phyloP scores from a whole-genome alignment of 441 rosid species.

The Gossypium trilobum region DNA sequence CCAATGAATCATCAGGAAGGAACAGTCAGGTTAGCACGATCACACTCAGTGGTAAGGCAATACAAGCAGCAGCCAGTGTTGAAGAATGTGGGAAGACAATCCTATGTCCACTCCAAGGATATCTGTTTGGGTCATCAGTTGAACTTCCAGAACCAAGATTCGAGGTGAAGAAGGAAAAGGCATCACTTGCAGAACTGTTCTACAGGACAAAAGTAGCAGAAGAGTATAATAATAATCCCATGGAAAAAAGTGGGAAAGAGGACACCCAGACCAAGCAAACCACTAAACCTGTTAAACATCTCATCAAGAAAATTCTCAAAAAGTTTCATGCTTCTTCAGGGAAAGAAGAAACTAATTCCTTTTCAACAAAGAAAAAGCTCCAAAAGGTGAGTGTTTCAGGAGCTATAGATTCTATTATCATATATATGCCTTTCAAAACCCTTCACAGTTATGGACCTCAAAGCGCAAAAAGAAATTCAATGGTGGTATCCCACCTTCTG shows the following conservation, averaged over 20 bases:
- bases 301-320: slow-evolving; percentile 52
- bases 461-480: background rate
- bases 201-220: slow-evolving; percentile 41
- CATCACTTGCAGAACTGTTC: slow-evolving; percentile 64
- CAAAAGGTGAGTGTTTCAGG: slow-evolving; percentile 42
- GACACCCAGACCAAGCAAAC: slow-evolving; percentile 36
- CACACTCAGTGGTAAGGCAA: slow-evolving; percentile 44
- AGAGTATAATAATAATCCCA: slow-evolving; percentile 11
- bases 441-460: background rate
- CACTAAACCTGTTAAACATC: slow-evolving; percentile 44
- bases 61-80: slow-evolving; percentile 30
- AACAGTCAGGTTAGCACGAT: slow-evolving; percentile 57
- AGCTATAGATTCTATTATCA: background rate
- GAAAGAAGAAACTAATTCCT: slow-evolving; percentile 27
- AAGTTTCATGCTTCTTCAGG: slow-evolving; percentile 40
- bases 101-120: slow-evolving; percentile 70
- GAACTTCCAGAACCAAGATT: slow-evolving; percentile 44
- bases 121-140: slow-evolving; percentile 56
- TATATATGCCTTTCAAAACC: background rate
- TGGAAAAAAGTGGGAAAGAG: slow-evolving; percentile 29
- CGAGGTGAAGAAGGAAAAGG: slow-evolving; percentile 46
- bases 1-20: slow-evolving; percentile 52
- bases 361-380: slow-evolving; percentile 45
- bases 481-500: slow-evolving; percentile 5
- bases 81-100: slow-evolving; percentile 37